phyloP scores from a whole-genome alignment of 2,329 filamentous ascomycete species.

The Aspergillus sp. region DNA sequence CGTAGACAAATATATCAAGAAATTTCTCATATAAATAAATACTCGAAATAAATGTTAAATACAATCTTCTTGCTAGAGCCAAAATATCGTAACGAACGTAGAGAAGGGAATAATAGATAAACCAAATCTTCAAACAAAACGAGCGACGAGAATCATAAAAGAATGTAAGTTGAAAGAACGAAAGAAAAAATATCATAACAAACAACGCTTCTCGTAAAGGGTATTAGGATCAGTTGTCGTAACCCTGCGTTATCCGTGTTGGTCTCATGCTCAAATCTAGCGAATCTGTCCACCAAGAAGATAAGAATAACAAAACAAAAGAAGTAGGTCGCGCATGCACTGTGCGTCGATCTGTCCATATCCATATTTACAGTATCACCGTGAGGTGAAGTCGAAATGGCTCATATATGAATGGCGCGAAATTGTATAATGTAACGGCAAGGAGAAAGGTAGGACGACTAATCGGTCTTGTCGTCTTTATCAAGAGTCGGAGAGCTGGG shows the following conservation, averaged over 20 bases:
- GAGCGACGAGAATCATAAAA: constrained; percentile 6
- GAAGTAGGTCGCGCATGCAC: constrained; percentile 13
- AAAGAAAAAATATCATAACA: constrained; percentile 14
- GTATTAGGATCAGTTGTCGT: constrained; percentile 30
- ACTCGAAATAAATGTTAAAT: neutral
- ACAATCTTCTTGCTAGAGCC: neutral
- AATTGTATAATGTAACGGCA: too few relatives aligned
- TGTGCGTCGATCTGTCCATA: constrained; percentile 2
- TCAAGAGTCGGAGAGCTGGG: constrained; percentile 17
- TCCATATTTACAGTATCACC: constrained; percentile 20
- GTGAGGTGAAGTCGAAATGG: constrained; percentile 1
- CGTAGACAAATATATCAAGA: too few relatives aligned
- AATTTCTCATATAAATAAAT: too few relatives aligned
- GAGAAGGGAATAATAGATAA: neutral
- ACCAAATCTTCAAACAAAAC: neutral
- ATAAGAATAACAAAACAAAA: constrained; percentile 11
- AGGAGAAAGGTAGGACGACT: neutral
- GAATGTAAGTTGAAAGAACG: constrained; percentile 1
- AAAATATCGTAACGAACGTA: neutral
- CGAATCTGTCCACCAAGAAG: constrained; percentile 9
- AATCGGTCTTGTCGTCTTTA: constrained; percentile 36
- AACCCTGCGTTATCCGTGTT: constrained; percentile 32
- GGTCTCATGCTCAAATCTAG: constrained; percentile 17
- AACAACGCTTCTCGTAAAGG: constrained; percentile 27
- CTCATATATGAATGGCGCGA: neutral